These are phyloP conservation scores for Russula sp. DNA, from an alignment of 768 basidiomycete species.

Conservation along the genomic window DNA sequence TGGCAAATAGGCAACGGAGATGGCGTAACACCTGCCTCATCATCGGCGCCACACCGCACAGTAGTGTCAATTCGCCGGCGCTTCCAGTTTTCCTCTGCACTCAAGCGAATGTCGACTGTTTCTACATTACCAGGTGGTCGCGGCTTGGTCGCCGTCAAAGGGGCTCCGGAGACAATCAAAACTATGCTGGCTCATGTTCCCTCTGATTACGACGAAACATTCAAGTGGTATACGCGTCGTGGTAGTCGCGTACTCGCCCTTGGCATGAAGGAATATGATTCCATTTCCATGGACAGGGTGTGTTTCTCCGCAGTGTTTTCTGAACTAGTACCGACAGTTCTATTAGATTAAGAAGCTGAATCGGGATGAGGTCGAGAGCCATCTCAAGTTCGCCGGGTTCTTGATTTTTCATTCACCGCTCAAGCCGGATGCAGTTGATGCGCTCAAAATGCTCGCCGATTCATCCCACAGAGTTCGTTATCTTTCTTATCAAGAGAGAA, in stretches of 20 bases:
- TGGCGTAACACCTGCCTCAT: constrained; percentile 55
- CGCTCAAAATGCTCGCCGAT: constrained; percentile 91
- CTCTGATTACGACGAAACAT: constrained; percentile 84
- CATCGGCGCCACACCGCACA: constrained; percentile 52
- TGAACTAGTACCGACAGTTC: neutral
- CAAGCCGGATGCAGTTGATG: constrained; percentile 86
- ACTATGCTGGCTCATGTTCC: constrained; percentile 76
- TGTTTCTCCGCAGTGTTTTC: constrained; percentile 24
- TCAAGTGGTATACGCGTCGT: constrained; percentile 89
- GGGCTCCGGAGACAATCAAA: constrained; percentile 96
- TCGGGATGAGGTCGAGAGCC: constrained; percentile 75
- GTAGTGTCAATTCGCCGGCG: constrained; percentile 78
- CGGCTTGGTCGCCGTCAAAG: constrained; percentile 78
- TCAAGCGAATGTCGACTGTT: constrained; percentile 97
- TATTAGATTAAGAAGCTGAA: constrained; percentile 82
- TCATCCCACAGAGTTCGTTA: constrained; percentile 88
- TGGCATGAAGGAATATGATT: constrained; percentile 79
- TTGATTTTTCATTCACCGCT: constrained; percentile 98
- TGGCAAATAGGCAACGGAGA: constrained; percentile 67
- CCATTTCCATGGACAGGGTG: constrained; percentile 69
- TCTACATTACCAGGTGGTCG: constrained; percentile 60
- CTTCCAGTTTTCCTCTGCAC: constrained; percentile 96
- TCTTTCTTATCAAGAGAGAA: constrained; percentile 19
- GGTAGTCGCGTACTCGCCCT: constrained; percentile 94
- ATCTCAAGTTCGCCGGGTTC: constrained; percentile 88